A percentile compares a stretch with the other conserved stretches of the same genome.
Conservation (phyloP, 768 basidiomycete genomes). For the Kwoniella bestiolae region DNA sequence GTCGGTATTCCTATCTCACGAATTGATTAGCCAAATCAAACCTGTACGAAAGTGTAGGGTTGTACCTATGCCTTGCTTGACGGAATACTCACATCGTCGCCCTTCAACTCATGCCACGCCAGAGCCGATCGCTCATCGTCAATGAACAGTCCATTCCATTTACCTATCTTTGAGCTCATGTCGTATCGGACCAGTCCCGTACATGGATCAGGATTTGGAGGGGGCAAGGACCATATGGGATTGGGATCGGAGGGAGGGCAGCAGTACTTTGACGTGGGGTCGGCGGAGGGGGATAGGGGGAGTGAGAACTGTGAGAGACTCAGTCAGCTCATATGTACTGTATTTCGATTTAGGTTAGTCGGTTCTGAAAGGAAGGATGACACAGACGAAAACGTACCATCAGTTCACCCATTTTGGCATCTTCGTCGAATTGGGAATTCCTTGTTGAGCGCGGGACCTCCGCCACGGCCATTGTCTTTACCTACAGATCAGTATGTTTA, state of each 20-base stretch:
- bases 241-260: neutral
- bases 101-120: constrained; percentile 41
- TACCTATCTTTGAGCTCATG: constrained; percentile 23
- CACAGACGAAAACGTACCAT: constrained; percentile 32
- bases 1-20: too few relatives aligned
- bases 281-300: constrained; percentile 3
- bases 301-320: constrained; percentile 19
- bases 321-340: too few relatives aligned
- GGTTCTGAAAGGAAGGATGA: neutral
- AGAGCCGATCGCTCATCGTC: constrained; percentile 28
- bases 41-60: too few relatives aligned
- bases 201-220: constrained; percentile 31
- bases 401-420: constrained; percentile 33
- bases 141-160: constrained; percentile 27
- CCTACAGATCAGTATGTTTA: constrained; percentile 14
- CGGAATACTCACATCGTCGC: constrained; percentile 35
- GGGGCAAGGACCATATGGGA: constrained; percentile 16
- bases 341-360: neutral
- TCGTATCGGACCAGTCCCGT: constrained; percentile 39
- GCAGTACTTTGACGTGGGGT: constrained; percentile 21
- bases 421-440: constrained; percentile 32
- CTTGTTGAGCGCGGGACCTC: constrained; percentile 18
- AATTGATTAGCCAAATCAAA: too few relatives aligned
- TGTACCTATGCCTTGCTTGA: too few relatives aligned
- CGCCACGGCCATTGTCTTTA: constrained; percentile 38